phyloP scores from a whole-genome alignment of 1,284 basidiomycete genomes.

The Ustilago xerochloae region DNA sequence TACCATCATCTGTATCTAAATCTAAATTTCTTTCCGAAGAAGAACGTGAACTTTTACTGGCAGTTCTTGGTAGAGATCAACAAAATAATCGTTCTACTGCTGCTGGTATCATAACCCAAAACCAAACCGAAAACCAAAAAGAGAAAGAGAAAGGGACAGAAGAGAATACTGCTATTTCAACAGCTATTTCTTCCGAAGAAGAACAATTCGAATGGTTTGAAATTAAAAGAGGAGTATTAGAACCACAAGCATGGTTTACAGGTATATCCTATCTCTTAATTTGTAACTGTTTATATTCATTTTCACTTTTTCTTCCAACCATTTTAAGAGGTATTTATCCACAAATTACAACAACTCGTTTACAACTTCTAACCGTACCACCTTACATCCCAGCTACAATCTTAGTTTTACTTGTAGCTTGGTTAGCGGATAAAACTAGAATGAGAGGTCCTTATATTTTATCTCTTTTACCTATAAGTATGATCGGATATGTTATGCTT shows the following conservation, averaged over 20 bases:
- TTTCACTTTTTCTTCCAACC: slow-evolving; percentile 66
- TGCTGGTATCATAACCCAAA: slow-evolving; percentile 69
- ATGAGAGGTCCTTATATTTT: slow-evolving; percentile 67
- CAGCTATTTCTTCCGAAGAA: slow-evolving; percentile 26
- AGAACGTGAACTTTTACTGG: slow-evolving; percentile 72
- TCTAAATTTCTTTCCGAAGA: slow-evolving; percentile 72
- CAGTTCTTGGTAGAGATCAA: slow-evolving; percentile 68
- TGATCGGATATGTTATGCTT: slow-evolving; percentile 66
- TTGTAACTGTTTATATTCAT: slow-evolving; percentile 56
- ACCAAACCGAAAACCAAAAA: slow-evolving; percentile 19
- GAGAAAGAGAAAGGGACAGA: slow-evolving; percentile 11
- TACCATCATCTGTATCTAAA: slow-evolving; percentile 74
- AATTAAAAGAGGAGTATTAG: slow-evolving; percentile 41
- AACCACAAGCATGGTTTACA: slow-evolving; percentile 56
- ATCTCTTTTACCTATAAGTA: slow-evolving; percentile 62
- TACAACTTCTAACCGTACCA: slow-evolving; percentile 56
- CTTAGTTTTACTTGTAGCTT: slow-evolving; percentile 65
- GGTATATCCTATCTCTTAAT: slow-evolving; percentile 50
- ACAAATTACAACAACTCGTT: slow-evolving; percentile 41
- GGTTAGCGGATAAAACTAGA: slow-evolving; percentile 65
- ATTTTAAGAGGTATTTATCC: slow-evolving; percentile 71
- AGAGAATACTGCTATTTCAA: slow-evolving; percentile 11
- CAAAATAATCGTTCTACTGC: slow-evolving; percentile 69
- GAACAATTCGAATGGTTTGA: slow-evolving; percentile 58
- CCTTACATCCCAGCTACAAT: slow-evolving; percentile 61